These are phyloP conservation scores for Phytopythium mirpurense DNA, from an alignment of 352 stramenopile species.

Conservation along the genomic window DNA sequence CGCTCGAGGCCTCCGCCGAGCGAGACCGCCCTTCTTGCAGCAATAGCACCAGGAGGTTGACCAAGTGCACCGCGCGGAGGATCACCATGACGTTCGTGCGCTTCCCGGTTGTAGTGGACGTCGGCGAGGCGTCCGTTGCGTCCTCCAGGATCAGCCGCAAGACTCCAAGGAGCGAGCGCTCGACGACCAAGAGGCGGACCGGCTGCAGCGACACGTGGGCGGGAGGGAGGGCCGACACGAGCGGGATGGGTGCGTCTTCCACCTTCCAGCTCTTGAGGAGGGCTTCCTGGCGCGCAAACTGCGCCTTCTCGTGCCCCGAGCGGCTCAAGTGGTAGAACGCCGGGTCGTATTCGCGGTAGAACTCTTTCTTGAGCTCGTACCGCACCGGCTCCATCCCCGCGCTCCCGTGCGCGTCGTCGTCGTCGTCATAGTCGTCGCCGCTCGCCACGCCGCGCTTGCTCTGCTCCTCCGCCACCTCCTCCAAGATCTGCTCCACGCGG, in stretches of 20 bases:
- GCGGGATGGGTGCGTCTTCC: conserved; percentile 58
- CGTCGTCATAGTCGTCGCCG: conserved; percentile 20
- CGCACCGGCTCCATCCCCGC: conserved; percentile 65
- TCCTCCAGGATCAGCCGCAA: conserved; percentile 69
- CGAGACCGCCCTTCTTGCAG: conserved; percentile 33
- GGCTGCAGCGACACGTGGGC: conserved; percentile 45
- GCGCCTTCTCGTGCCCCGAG: conserved; percentile 71
- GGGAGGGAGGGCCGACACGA: conserved; percentile 52
- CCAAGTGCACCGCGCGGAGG: conserved; percentile 52
- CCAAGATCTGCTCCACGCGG: conserved; percentile 53
- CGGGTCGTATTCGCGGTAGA: conserved; percentile 76
- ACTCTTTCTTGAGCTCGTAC: conserved; percentile 77
- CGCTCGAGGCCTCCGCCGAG: not conserved
- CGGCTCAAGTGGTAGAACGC: conserved; percentile 75
- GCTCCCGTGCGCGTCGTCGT: conserved; percentile 28
- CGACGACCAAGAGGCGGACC: conserved; percentile 53
- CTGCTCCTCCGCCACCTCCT: conserved; percentile 72
- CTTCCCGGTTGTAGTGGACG: conserved; percentile 21
- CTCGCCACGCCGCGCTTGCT: conserved; percentile 31
- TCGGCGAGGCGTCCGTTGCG: conserved; percentile 14
- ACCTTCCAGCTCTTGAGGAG: conserved; percentile 79
- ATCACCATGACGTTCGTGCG: conserved; percentile 67
- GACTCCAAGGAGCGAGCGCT: conserved; percentile 57
- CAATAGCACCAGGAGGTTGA: conserved; percentile 65
- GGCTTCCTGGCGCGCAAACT: conserved; percentile 74